A percentile compares a stretch with the other conserved stretches of the same genome.
These are phyloP conservation scores for Sporothrix brasiliensis DNA, from an alignment of 2,329 filamentous ascomycete species.

Conservation along the genomic window DNA sequence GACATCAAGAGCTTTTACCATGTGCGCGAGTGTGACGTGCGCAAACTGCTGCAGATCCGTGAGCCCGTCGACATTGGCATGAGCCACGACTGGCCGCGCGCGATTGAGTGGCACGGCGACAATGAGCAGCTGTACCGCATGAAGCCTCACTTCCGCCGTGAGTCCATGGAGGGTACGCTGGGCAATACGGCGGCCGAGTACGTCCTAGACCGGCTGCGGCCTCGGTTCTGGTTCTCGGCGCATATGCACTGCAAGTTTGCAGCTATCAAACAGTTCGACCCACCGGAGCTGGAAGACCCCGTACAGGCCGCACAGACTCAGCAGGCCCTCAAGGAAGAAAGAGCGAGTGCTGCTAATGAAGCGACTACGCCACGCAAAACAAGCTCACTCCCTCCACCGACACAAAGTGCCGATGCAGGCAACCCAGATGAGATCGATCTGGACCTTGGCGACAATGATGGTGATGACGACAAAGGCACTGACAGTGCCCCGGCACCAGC, in stretches of 20 bases:
- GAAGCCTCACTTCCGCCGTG: conserved; percentile 75
- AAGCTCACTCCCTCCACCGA: neutral
- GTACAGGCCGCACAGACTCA: conserved; percentile 33
- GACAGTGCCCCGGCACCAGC: neutral
- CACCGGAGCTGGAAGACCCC: conserved; percentile 39
- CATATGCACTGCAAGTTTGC: conserved; percentile 89
- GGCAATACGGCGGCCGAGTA: conserved; percentile 79
- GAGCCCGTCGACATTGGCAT: conserved; percentile 88
- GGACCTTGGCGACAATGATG: conserved; percentile 60
- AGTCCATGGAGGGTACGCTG: conserved; percentile 73
- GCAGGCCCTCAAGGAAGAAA: conserved; percentile 16
- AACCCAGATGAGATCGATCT: conserved; percentile 75
- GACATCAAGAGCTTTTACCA: conserved; percentile 87
- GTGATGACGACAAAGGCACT: conserved; percentile 17
- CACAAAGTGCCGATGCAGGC: conserved; percentile 27
- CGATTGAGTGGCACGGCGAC: conserved; percentile 78
- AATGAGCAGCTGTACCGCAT: conserved; percentile 65
- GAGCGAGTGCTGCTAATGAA: neutral
- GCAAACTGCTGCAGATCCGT: conserved; percentile 82
- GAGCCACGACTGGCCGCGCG: conserved; percentile 93
- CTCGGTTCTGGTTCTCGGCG: conserved; percentile 88
- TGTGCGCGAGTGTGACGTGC: conserved; percentile 83
- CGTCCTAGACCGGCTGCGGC: conserved; percentile 79
- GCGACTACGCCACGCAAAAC: neutral
- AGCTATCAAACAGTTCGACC: conserved; percentile 63